Base-by-base conservation (phyloP, 805 yeast species). In the Candida ponderosae region DNA sequence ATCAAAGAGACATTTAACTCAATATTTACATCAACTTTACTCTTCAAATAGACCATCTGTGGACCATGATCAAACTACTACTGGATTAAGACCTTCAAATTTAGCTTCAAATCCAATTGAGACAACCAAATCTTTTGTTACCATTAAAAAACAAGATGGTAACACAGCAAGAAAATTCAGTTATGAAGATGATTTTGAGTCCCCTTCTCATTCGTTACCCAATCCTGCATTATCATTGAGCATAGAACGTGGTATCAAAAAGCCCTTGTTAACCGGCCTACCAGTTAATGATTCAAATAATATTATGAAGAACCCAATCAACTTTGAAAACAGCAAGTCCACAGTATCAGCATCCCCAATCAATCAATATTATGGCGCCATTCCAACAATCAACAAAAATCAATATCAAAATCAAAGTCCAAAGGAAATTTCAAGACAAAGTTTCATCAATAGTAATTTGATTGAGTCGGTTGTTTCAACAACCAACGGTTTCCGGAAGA, bases 101-200 rank as follows among this genome's bases (percentile, higher is more conserved):
- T 70, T 75, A 18, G 90, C 90, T 1, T 63, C 75, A 4, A 79
- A 81, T 50, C 93, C 93, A 9, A 56, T 81, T 37, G 76, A 74
- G 35, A 78, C 86, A 1, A 72, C 66, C 34, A 80, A 79, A 44
- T 52, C 77, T 2, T 80, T 76, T 56, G 85, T 82, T 18, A 79
- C 78, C 7, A 81, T 82, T 47, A 82, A 82, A 56, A 68, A 76
- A 44, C 82, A 65, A 37, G n/a, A 10, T 7, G 13, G n/a, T 24
- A 24, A 13, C 9, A 24, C 13, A 11, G 13, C 9, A 11, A 24
- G 27, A 24, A 24, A 24, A 13, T 24, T 24, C 13, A 24, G 27
- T 24, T 24, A 24, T 24, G 27, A 24, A 24, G 27, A 24, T 24
- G 27, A 24, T 24, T 24, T 24, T 11, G 27, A 24, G 9, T 6